Evolutionary conservation across 805 yeast species (phyloP).

Genomic region (Wickerhamiella nectarea): DNA sequence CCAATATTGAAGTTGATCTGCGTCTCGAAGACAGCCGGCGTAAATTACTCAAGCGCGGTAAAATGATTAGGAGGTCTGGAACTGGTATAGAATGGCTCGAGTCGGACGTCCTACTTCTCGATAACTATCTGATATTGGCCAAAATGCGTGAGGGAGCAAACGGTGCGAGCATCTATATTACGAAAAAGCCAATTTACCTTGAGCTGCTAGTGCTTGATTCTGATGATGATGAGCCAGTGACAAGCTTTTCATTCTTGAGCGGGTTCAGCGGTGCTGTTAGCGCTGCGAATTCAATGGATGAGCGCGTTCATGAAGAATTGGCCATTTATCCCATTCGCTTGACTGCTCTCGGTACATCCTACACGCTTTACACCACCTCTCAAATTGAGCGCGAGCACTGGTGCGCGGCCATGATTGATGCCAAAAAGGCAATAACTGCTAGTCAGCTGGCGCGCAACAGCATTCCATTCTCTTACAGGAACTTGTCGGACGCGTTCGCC

Average conservation of each 20-base stretch:
- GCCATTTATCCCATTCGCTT: conserved; percentile 24
- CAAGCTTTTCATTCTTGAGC: conserved; percentile 15
- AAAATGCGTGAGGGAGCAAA: conserved; percentile 26
- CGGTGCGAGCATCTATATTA: conserved; percentile 25
- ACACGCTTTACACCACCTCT: conserved; percentile 24
- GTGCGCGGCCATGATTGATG: conserved; percentile 38
- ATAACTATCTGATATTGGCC: conserved; percentile 42
- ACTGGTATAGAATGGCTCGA: conserved; percentile 43
- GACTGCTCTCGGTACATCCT: conserved; percentile 26
- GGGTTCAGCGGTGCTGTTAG: conserved; percentile 4
- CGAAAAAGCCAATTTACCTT: conserved; percentile 29
- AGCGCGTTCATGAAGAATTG: conserved; percentile 15
- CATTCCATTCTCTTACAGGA: conserved; percentile 42
- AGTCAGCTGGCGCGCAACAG: conserved; percentile 26
- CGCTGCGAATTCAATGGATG: conserved; percentile 2
- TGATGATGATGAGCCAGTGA: conserved; percentile 29
- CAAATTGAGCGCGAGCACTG: conserved; percentile 40
- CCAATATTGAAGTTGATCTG: conserved; percentile 34
- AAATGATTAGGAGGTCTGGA: conserved; percentile 48
- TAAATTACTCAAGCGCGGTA: conserved; percentile 44
- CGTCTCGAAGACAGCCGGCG: conserved; percentile 42
- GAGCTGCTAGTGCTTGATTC: conserved; percentile 46
- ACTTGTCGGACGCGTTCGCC: conserved; percentile 49
- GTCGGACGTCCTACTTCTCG: conserved; percentile 45
- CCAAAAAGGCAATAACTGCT: conserved; percentile 30